Evolutionary conservation across 371 early-diverging fungal species (phyloP).

Genomic region (Entomophthora muscae): DNA sequence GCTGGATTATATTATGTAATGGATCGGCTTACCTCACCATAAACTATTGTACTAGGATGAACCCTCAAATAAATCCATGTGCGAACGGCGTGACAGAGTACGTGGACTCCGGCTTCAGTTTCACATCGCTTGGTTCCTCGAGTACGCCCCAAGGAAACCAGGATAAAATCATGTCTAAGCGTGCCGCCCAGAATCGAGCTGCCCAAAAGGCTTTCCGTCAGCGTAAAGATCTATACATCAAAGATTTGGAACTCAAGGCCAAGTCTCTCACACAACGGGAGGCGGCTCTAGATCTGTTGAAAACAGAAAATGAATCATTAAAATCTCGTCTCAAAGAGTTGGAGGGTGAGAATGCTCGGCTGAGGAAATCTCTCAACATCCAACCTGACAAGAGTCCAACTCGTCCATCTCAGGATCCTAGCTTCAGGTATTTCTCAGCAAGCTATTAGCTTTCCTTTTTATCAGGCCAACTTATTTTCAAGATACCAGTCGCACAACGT

Average conservation of each 20-base stretch:
- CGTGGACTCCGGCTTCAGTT: background rate
- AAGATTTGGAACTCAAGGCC: slow-evolving; percentile 40
- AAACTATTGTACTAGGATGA: background rate
- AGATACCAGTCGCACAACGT: too few species aligned
- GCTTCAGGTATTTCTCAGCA: background rate
- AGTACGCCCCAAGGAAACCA: background rate
- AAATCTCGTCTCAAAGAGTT: background rate
- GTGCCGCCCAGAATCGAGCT: slow-evolving; percentile 55
- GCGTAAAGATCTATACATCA: slow-evolving; percentile 52
- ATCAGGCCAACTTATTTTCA: background rate
- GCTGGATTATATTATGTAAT: background rate
- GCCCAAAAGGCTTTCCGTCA: slow-evolving; percentile 61
- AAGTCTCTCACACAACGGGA: background rate
- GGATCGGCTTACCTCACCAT: background rate
- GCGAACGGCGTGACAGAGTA: background rate
- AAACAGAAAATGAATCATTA: background rate
- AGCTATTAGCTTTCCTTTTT: background rate
- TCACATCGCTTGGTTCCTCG: background rate
- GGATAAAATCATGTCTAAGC: slow-evolving; percentile 4
- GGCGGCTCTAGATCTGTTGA: background rate
- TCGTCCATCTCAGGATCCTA: background rate
- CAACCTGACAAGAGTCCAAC: background rate
- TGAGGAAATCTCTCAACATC: background rate
- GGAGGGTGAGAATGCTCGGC: background rate
- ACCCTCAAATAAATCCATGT: background rate